Evolutionary conservation across 805 yeast species (phyloP).

Genomic region (Metschnikowia similis): DNA sequence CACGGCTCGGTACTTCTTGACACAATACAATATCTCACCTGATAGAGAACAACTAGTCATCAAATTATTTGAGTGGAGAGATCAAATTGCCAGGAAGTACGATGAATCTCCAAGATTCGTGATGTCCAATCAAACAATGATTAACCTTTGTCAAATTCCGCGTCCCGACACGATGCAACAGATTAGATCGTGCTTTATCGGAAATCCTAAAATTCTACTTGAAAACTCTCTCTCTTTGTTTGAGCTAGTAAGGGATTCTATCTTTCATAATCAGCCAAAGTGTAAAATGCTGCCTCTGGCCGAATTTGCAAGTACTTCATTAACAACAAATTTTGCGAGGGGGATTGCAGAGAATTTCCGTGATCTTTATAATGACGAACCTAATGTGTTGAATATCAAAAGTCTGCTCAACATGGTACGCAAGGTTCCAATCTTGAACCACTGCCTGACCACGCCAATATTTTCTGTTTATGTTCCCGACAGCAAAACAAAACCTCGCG

Average conservation of each 20-base stretch:
- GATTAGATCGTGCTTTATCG: conserved; percentile 5
- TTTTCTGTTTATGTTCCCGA: conserved; percentile 9
- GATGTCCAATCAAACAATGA: conserved; percentile 76
- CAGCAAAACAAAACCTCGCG: conserved; percentile 20
- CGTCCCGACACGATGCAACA: conserved; percentile 49
- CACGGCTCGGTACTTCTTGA: conserved; percentile 49
- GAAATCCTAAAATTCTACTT: conserved; percentile 33
- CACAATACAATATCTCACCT: conserved; percentile 59
- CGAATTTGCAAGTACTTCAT: not conserved
- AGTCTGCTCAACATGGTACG: not conserved
- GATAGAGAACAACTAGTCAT: conserved; percentile 53
- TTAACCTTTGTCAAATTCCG: conserved; percentile 50
- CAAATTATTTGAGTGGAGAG: conserved; percentile 79
- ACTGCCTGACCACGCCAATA: not conserved
- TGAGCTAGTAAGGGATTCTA: conserved; percentile 45
- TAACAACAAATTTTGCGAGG: not conserved
- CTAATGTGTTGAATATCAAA: not conserved
- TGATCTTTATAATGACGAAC: not conserved
- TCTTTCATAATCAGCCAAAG: conserved; percentile 13
- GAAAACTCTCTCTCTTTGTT: conserved; percentile 55
- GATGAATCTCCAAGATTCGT: conserved; percentile 85
- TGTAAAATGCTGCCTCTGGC: not conserved
- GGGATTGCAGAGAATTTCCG: not conserved
- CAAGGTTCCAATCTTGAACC: not conserved
- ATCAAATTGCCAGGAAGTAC: conserved; percentile 59